These are phyloP conservation scores for Fraxinus xanthoxyloides DNA, from an alignment of 305 asterid species.

Conservation along the genomic window DNA sequence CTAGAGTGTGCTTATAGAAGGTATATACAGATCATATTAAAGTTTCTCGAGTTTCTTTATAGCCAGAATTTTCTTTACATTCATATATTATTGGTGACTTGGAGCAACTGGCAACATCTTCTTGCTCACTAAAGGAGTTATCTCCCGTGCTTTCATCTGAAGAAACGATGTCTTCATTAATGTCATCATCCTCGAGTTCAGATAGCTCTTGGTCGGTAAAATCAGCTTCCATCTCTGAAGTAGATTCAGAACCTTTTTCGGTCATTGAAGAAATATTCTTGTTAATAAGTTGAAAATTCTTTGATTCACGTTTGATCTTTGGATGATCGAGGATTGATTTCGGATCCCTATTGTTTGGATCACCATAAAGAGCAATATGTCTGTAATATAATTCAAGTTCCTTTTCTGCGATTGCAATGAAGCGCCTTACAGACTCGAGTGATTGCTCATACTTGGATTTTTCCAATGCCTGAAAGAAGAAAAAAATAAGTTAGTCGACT, in stretches of 20 bases:
- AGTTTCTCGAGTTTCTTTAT: neutral
- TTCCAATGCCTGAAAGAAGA: constrained; percentile 66
- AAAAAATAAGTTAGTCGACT: neutral
- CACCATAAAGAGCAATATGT: constrained; percentile 77
- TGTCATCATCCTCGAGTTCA: constrained; percentile 27
- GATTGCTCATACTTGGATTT: constrained; percentile 90
- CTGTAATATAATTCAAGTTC: constrained; percentile 81
- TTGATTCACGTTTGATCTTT: constrained; percentile 9
- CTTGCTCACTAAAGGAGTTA: constrained; percentile 15
- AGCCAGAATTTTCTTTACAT: neutral
- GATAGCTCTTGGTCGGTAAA: constrained; percentile 31
- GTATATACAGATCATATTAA: neutral
- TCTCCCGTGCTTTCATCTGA: constrained; percentile 26
- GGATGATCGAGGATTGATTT: constrained; percentile 44
- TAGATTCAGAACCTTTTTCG: constrained; percentile 18
- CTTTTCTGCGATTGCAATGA: constrained; percentile 81
- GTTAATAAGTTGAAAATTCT: neutral
- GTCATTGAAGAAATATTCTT: constrained; percentile 12
- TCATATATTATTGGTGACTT: neutral
- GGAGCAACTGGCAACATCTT: neutral
- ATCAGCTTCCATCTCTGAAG: constrained; percentile 18
- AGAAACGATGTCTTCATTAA: neutral
- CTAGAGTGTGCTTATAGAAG: neutral
- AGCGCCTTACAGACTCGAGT: constrained; percentile 74
- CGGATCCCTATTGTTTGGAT: constrained; percentile 60